Percentiles rank a stretch among this genome's conserved stretches.
phyloP scores from a whole-genome alignment of 1,284 basidiomycete genomes.

The Puccinia polysora region DNA sequence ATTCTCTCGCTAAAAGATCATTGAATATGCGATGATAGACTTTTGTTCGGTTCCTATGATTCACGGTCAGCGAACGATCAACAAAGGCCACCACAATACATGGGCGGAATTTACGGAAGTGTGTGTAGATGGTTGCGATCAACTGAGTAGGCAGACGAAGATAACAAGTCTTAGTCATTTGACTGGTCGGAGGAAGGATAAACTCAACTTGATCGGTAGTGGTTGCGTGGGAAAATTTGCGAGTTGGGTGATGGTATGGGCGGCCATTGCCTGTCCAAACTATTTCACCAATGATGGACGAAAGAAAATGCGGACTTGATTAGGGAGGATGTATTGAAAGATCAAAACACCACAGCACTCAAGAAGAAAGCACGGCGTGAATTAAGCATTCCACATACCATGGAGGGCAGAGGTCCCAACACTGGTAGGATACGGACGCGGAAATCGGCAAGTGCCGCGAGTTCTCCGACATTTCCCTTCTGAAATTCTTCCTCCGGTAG shows the following conservation, averaged over 20 bases:
- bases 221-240: conserved; percentile 75
- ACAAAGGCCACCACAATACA: too few species aligned
- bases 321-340: not conserved
- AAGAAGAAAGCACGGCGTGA: not conserved
- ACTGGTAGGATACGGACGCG: conserved; percentile 84
- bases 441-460: conserved; percentile 89
- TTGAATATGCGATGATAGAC: conserved; percentile 74
- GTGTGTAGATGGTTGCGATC: too few species aligned
- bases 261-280: conserved; percentile 81
- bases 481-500: conserved; percentile 86
- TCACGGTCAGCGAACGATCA: not conserved
- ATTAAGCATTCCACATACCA: conserved; percentile 37
- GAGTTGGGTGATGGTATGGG: conserved; percentile 76
- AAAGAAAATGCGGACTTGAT: conserved; percentile 6
- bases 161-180: too few species aligned
- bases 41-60: conserved; percentile 63
- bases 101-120: too few species aligned
- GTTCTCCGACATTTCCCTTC: conserved; percentile 82
- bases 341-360: conserved; percentile 45
- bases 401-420: conserved; percentile 59
- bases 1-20: conserved; percentile 68
- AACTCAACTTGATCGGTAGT: conserved; percentile 64
- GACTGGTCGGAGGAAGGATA: not conserved
- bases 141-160: too few species aligned
- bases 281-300: conserved; percentile 8